Evolutionary conservation across 225 moss, liverwort and hornwort species (phyloP).

Genomic region (Polytrichum commune): DNA sequence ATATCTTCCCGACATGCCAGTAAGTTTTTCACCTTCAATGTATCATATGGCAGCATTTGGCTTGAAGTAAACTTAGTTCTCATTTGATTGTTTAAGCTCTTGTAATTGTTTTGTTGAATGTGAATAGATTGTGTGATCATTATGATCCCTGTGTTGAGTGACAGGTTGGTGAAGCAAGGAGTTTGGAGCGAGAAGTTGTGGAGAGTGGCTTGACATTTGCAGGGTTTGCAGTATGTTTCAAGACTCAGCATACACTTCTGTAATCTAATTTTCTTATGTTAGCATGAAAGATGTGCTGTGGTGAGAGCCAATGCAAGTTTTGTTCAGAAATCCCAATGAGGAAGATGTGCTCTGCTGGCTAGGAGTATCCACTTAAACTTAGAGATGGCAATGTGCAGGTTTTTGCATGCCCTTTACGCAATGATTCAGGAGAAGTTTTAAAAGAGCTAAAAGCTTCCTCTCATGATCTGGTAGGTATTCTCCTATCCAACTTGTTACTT

Average conservation of each 20-base stretch:
- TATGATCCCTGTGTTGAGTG: not conserved
- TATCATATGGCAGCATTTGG: no score
- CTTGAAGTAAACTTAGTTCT: no score
- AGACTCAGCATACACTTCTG: no score
- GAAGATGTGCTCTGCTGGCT: no score
- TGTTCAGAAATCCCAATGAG: no score
- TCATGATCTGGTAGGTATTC: constrained; percentile 72
- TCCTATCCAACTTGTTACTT: no score
- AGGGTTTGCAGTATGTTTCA: constrained; percentile 77
- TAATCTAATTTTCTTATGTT: no score
- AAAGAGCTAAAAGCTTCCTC: constrained; percentile 83
- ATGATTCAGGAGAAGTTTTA: constrained; percentile 77
- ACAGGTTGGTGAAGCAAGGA: constrained; percentile 89
- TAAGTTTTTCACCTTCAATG: constrained; percentile 14
- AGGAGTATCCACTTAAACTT: no score
- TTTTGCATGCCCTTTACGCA: constrained; percentile 91
- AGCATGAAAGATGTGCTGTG: no score
- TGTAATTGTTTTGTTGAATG: not conserved
- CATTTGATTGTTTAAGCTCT: not conserved
- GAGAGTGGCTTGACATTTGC: constrained; percentile 76
- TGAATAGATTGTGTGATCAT: not conserved
- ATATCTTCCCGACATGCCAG: constrained; percentile 82
- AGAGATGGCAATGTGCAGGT: constrained; percentile 43
- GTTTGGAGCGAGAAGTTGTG: constrained; percentile 75
- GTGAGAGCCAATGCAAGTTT: no score